phyloP scores from a whole-genome alignment of 1,139 yeast species.

The Candida albicans region DNA sequence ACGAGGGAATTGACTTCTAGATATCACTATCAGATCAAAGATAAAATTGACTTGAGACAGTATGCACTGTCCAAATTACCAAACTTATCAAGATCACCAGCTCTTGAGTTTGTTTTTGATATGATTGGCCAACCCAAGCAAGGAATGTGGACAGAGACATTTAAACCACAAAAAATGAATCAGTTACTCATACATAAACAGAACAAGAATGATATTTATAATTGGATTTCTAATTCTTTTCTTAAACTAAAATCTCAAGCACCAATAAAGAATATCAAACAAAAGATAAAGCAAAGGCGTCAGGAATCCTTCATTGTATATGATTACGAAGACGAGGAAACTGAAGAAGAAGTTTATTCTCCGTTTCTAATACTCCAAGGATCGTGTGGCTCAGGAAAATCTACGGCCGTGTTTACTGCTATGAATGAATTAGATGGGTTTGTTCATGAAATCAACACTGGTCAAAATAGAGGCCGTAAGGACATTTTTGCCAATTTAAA shows the following conservation, averaged over 20 bases:
- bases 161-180: slow-evolving; percentile 38
- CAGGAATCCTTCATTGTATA: slow-evolving; percentile 32
- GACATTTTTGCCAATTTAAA: slow-evolving; percentile 65
- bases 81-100: slow-evolving; percentile 14
- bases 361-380: slow-evolving; percentile 75
- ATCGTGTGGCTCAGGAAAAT: slow-evolving; percentile 74
- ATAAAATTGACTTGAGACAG: neutral
- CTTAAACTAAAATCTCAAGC: slow-evolving; percentile 29
- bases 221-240: slow-evolving; percentile 56
- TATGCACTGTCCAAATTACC: slow-evolving; percentile 16
- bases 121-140: slow-evolving; percentile 11
- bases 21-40: neutral
- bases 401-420: slow-evolving; percentile 70
- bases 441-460: slow-evolving; percentile 79
- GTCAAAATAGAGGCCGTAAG: slow-evolving; percentile 69
- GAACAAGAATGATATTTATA: slow-evolving; percentile 24
- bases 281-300: slow-evolving; percentile 16
- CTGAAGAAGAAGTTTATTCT: slow-evolving; percentile 44
- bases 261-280: slow-evolving; percentile 30
- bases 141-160: slow-evolving; percentile 42
- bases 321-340: slow-evolving; percentile 25
- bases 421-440: slow-evolving; percentile 66
- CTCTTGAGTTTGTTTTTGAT: slow-evolving; percentile 23
- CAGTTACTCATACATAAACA: slow-evolving; percentile 36
- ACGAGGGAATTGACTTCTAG: neutral